Percentiles rank a stretch among this genome's conserved stretches.
phyloP scores from a whole-genome alignment of 805 yeast species.

The Zygosaccharomyces rouxii region DNA sequence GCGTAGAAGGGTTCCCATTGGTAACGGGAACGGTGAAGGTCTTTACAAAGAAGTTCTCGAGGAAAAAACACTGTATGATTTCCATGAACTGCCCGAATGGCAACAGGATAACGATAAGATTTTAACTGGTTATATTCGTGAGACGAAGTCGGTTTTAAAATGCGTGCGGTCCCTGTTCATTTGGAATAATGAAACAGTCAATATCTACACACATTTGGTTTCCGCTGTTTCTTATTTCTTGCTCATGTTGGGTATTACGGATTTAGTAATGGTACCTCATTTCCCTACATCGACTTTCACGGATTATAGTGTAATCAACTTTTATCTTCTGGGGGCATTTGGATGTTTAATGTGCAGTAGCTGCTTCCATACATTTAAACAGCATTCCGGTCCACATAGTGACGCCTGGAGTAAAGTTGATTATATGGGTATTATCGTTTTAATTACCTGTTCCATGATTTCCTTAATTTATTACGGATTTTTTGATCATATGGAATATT shows the following conservation, averaged over 20 bases:
- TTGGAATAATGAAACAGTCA: slow-evolving; percentile 67
- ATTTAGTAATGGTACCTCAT: slow-evolving; percentile 29
- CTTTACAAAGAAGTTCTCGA: slow-evolving; percentile 3
- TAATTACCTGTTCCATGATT: slow-evolving; percentile 61
- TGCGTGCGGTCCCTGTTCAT: slow-evolving; percentile 49
- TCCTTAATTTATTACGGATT: slow-evolving; percentile 46
- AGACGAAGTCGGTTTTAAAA: slow-evolving; percentile 43
- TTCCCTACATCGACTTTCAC: slow-evolving; percentile 37
- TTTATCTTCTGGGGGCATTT: slow-evolving; percentile 55
- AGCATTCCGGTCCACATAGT: slow-evolving; percentile 55
- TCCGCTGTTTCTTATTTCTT: slow-evolving; percentile 36
- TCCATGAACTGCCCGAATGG: slow-evolving; percentile 65
- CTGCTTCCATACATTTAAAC: slow-evolving; percentile 60
- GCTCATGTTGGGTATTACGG: slow-evolving; percentile 27
- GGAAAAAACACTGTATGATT: slow-evolving; percentile 26
- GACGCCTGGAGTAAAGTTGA: slow-evolving; percentile 65
- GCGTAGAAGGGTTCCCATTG: slow-evolving; percentile 12
- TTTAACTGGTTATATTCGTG: slow-evolving; percentile 57
- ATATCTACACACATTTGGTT: slow-evolving; percentile 62
- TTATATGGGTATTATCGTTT: slow-evolving; percentile 67
- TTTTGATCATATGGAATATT: slow-evolving; percentile 34
- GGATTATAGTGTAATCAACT: slow-evolving; percentile 48
- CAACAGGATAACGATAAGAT: slow-evolving; percentile 70
- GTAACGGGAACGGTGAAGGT: neutral
- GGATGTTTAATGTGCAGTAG: slow-evolving; percentile 61